Conservation (phyloP, 2,329 filamentous ascomycete genomes). For the Diaporthe aspalathi region DNA sequence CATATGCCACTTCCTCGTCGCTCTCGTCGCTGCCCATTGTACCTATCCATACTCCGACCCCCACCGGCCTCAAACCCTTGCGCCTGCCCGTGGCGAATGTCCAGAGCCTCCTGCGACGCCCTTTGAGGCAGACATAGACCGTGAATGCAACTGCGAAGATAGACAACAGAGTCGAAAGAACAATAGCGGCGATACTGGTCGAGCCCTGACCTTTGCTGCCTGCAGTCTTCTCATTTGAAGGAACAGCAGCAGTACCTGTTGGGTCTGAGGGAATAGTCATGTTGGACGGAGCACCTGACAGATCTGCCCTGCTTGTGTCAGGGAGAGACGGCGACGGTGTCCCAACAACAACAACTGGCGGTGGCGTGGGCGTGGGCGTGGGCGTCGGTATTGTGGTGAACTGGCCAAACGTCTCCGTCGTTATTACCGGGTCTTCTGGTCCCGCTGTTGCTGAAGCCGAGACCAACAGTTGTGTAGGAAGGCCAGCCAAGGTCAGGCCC, state of each 20-base stretch:
- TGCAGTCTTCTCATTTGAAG: background rate
- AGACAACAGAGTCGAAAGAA: slow-evolving; percentile 14
- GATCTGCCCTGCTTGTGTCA: background rate
- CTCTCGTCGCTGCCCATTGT: background rate
- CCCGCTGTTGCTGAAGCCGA: background rate
- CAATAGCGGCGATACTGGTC: slow-evolving; percentile 23
- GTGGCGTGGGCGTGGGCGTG: background rate
- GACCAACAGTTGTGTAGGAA: background rate
- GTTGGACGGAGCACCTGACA: background rate
- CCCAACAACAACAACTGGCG: background rate
- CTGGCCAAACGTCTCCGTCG: slow-evolving; percentile 8
- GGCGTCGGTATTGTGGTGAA: slow-evolving; percentile 3
- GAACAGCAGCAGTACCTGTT: background rate
- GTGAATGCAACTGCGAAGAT: slow-evolving; percentile 21
- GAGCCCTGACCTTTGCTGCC: slow-evolving; percentile 9
- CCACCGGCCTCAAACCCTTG: slow-evolving; percentile 2
- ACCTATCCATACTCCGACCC: slow-evolving; percentile 31
- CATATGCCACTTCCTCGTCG: background rate
- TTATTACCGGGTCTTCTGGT: background rate
- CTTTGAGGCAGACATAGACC: background rate
- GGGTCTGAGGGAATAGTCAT: slow-evolving; percentile 2
- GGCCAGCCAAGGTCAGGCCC: slow-evolving; percentile 42
- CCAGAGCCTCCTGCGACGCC: background rate
- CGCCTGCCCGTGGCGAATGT: background rate
- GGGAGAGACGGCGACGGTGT: background rate